Evolutionary conservation across 768 basidiomycete genomes (phyloP).

Genomic region (Podaxis sp.): DNA sequence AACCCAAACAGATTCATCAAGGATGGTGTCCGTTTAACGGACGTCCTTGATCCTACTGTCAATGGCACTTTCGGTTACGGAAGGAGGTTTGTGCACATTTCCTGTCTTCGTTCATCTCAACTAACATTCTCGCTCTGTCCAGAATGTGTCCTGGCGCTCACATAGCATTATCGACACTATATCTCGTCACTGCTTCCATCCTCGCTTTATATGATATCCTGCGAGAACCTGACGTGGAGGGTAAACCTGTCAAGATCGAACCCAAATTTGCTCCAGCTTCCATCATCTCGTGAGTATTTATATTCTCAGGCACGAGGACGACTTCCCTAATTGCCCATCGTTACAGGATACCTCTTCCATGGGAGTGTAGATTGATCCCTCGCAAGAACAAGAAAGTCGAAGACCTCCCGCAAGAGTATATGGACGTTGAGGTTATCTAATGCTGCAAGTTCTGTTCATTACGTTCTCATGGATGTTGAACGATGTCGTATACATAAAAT

Average conservation of each 20-base stretch:
- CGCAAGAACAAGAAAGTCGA: background rate
- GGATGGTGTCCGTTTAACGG: background rate
- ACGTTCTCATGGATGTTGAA: no score
- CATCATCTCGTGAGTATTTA: constrained; percentile 5
- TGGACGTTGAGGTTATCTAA: background rate
- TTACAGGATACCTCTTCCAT: background rate
- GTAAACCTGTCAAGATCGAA: constrained; percentile 2
- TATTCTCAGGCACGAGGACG: no score
- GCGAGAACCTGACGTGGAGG: constrained; percentile 6
- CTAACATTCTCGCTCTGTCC: background rate
- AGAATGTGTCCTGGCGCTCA: constrained; percentile 13
- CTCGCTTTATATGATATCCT: constrained; percentile 17
- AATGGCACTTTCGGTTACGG: constrained; percentile 16
- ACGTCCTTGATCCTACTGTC: constrained; percentile 8
- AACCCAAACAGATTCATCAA: constrained; percentile 23
- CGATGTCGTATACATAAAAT: no score
- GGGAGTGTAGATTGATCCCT: background rate
- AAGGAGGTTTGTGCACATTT: constrained; percentile 8
- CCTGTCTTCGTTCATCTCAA: background rate
- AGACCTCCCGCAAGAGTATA: background rate
- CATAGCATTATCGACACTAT: background rate
- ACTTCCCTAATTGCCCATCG: background rate
- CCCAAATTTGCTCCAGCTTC: background rate
- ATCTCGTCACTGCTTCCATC: constrained; percentile 7
- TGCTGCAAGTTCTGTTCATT: background rate